Base-by-base conservation (phyloP, 2,329 filamentous ascomycete genomes). In the Fragosphaeria purpurea region DNA sequence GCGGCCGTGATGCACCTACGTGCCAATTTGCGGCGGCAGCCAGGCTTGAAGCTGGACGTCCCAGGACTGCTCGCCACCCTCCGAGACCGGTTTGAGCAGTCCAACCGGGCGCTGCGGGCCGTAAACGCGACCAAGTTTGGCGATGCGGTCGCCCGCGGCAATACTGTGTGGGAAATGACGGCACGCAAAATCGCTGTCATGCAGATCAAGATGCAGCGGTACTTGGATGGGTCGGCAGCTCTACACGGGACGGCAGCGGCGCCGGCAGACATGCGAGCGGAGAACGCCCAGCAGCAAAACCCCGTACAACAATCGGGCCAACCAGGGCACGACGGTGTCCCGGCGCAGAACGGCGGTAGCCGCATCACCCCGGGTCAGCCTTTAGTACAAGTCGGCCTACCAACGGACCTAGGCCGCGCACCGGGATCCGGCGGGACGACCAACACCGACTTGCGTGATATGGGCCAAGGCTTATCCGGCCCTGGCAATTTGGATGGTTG, bases 151-250 rank as follows among this genome's bases (percentile, higher is more conserved):
- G 67, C 60, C n/a, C 59, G 58, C 0, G 64, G 64, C 48, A 69
- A 70, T 47, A 74, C 72, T 44, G 57, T 75, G 0, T 77, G 73
- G 73, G 71, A 70, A 6, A 61, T 76, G 54, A 70, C 69, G 0
- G 69, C 73, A 0, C 65, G 69, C 39, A 75, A 76, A 43, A 61
- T 77, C 1, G 64, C 67, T 22, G 69, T 76, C 37, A 70, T 70
- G 0, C 67, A 67, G 6, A 62, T 67, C 4, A 75, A 74, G 53
- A 55, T 77, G 0, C 70, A 73, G 47, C 64, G 67, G 12, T 76
- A 71, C 69, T 66, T 70, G 0, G 72, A 75, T 10, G 54, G 4
- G 10, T 46, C 11, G 43, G 22, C 33, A 6, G n/a, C 33, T 2
- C 5, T 35, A 7, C 4, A 13, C 12, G 32, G 22, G 10, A 7